phyloP scores from a whole-genome alignment of 2,329 filamentous ascomycete genomes.

The Onygenales sp. region DNA sequence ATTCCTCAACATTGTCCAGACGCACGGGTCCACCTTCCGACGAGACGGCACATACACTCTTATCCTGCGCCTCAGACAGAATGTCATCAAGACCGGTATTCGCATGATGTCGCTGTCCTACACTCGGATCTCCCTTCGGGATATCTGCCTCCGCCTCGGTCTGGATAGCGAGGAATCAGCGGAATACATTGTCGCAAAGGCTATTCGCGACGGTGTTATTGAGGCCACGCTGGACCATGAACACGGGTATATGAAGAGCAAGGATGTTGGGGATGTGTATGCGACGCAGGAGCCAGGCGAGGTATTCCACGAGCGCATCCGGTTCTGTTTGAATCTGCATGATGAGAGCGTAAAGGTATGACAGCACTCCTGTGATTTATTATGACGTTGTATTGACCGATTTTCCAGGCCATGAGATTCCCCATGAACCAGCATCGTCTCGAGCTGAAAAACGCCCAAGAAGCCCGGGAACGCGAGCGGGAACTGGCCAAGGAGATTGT shows the following conservation, averaged over 20 bases:
- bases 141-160: slow-evolving; percentile 92
- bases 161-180: slow-evolving; percentile 93
- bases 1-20: slow-evolving; percentile 77
- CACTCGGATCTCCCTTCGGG: slow-evolving; percentile 89
- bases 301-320: slow-evolving; percentile 94
- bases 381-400: slow-evolving; percentile 16
- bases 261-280: slow-evolving; percentile 91
- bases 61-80: slow-evolving; percentile 88
- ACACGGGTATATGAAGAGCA: slow-evolving; percentile 96
- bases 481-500: slow-evolving; percentile 99
- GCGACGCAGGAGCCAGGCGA: slow-evolving; percentile 91
- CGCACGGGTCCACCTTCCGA: slow-evolving; percentile 75
- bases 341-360: slow-evolving; percentile 95
- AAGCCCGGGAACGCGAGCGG: slow-evolving; percentile 90
- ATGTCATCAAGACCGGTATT: slow-evolving; percentile 98
- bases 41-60: slow-evolving; percentile 92
- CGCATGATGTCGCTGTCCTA: slow-evolving; percentile 99
- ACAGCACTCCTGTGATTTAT: slow-evolving; percentile 5
- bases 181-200: slow-evolving; percentile 98
- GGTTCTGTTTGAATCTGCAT: slow-evolving; percentile 80
- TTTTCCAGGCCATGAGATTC: slow-evolving; percentile 80
- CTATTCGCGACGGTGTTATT: slow-evolving; percentile 93
- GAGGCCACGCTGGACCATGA: slow-evolving; percentile 92
- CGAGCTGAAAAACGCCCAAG: slow-evolving; percentile 95
- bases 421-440: slow-evolving; percentile 98